phyloP scores from a whole-genome alignment of 148 eudicot genomes.

The Polygonum maritimum region DNA sequence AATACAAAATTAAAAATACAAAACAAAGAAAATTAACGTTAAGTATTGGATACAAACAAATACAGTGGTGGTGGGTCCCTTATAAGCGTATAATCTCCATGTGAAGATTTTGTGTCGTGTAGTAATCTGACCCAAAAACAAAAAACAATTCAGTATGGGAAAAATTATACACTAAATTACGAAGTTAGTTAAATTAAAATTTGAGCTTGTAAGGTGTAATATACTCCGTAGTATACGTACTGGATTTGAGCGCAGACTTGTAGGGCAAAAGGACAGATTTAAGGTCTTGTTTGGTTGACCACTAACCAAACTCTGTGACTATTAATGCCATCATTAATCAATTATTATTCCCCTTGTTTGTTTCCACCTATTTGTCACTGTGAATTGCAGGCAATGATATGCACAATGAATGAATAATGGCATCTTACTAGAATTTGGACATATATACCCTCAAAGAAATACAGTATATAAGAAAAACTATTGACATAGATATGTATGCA shows the following conservation, averaged over 20 bases:
- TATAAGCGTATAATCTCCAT: not conserved
- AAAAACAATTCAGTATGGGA: not conserved
- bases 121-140: not conserved
- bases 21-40: not conserved
- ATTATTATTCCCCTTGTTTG: conserved; percentile 1
- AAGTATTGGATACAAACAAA: not conserved
- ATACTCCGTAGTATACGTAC: not conserved
- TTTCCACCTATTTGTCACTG: not conserved
- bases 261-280: conserved; percentile 5
- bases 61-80: not conserved
- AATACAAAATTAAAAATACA: not conserved
- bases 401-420: not conserved
- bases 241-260: not conserved
- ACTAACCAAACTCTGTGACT: not conserved
- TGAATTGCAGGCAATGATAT: not conserved
- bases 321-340: not conserved
- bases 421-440: not conserved
- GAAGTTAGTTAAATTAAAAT: not conserved
- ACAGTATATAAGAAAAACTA: no score
- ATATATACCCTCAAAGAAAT: not conserved
- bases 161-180: not conserved
- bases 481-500: no score
- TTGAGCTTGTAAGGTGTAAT: not conserved
- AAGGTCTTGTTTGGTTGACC: conserved; percentile 7
- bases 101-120: not conserved